Percentiles rank a stretch among this genome's conserved stretches.
phyloP scores from a whole-genome alignment of 495 filamentous ascomycete species.

The Aspergillus campestris region DNA sequence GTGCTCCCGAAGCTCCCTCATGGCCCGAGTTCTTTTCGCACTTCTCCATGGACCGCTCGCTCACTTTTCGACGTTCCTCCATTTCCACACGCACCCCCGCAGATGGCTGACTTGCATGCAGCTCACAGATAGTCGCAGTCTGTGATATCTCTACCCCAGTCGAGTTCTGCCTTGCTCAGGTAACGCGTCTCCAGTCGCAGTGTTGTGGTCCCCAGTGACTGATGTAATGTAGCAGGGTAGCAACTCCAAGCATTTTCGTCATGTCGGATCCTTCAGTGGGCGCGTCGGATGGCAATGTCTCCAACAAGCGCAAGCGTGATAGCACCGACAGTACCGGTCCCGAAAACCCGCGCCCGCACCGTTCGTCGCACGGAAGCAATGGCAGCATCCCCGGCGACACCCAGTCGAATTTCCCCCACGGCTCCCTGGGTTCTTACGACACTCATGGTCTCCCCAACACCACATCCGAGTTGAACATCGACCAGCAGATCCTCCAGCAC shows the following conservation, averaged over 20 bases:
- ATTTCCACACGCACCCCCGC: no score
- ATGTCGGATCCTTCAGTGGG: slow-evolving; percentile 39
- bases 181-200: not conserved
- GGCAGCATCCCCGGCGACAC: slow-evolving; percentile 34
- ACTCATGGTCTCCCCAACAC: slow-evolving; percentile 29
- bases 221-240: slow-evolving; percentile 2
- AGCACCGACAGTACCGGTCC: slow-evolving; percentile 35
- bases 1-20: no score
- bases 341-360: slow-evolving; percentile 35
- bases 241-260: slow-evolving; percentile 5
- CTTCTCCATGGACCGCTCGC: no score
- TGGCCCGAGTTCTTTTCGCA: no score
- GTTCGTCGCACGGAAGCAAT: slow-evolving; percentile 39
- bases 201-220: slow-evolving; percentile 2
- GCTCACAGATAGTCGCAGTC: no score
- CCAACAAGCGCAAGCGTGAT: slow-evolving; percentile 40
- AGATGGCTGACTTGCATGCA: no score
- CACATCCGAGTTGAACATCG: slow-evolving; percentile 36
- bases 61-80: no score
- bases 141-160: no score
- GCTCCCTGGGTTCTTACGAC: slow-evolving; percentile 31
- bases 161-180: slow-evolving; percentile 1
- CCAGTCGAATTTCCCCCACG: slow-evolving; percentile 33
- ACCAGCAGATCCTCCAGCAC: slow-evolving; percentile 43
- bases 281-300: slow-evolving; percentile 26